These are phyloP conservation scores for Eragrostis tef DNA, from an alignment of 202 grass and related monocot genomes.

Conservation along the genomic window DNA sequence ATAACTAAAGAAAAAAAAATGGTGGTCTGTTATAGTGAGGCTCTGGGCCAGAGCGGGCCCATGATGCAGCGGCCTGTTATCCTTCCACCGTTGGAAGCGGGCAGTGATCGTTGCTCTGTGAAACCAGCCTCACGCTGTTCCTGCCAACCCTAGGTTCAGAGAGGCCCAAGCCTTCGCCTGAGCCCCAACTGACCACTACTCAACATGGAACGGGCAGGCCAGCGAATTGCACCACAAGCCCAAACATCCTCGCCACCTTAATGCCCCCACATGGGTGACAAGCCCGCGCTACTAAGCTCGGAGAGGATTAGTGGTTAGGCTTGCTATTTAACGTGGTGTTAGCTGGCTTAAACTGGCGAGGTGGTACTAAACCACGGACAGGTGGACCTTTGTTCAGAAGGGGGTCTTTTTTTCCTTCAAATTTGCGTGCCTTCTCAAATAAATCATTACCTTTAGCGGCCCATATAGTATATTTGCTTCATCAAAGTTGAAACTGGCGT, in stretches of 20 bases:
- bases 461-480: no score
- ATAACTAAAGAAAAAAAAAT: no score
- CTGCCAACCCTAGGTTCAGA: no score
- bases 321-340: not conserved
- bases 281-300: slow-evolving; percentile 29
- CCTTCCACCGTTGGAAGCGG: not conserved
- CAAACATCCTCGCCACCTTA: no score
- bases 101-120: no score
- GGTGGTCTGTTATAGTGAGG: not conserved
- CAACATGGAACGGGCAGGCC: no score
- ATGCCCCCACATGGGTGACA: slow-evolving; percentile 28
- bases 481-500: no score
- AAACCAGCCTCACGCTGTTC: no score
- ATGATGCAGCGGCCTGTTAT: not conserved
- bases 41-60: no score
- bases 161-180: no score
- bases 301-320: fast-evolving
- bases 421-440: not conserved
- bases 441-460: not conserved
- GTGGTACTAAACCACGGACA: slow-evolving; percentile 20
- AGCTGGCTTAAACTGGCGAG: not conserved
- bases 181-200: no score
- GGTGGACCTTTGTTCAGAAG: not conserved
- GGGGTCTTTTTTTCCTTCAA: not conserved
- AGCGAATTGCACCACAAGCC: no score